A percentile compares a stretch with the other conserved stretches of the same genome.
Evolutionary conservation across 176 grass and related monocot genomes (phyloP).

Genomic region (Puccinellia tenuiflora): DNA sequence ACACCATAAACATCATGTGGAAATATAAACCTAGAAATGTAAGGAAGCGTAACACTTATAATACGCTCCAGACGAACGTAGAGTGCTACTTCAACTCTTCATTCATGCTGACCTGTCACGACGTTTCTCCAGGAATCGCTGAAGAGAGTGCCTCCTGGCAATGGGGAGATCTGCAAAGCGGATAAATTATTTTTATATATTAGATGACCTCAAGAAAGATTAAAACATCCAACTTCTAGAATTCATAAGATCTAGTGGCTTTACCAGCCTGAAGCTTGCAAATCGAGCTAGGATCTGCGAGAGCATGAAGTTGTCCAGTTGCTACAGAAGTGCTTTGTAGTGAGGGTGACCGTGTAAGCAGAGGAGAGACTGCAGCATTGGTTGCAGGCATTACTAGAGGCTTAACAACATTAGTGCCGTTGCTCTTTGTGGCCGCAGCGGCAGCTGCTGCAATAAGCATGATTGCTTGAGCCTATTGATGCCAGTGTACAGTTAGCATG

Average conservation of each 20-base stretch:
- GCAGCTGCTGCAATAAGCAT: conserved; percentile 89
- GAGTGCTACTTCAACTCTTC: background rate
- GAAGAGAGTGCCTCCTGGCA: conserved; percentile 92
- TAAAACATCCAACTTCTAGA: background rate
- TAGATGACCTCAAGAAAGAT: background rate
- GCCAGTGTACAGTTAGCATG: background rate
- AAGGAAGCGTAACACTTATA: background rate
- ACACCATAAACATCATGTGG: background rate
- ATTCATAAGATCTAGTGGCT: background rate
- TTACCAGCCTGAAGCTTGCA: conserved; percentile 91
- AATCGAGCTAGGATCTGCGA: conserved; percentile 43
- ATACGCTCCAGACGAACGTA: background rate
- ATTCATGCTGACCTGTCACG: conserved; percentile 70
- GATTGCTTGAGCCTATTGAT: conserved; percentile 78
- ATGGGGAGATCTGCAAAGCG: conserved; percentile 66
- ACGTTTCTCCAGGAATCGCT: conserved; percentile 90
- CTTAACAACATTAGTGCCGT: conserved; percentile 16
- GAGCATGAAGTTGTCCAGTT: conserved; percentile 41
- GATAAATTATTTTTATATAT: background rate
- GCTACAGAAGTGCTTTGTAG: conserved; percentile 70
- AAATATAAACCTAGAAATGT: background rate
- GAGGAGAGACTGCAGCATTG: conserved; percentile 30
- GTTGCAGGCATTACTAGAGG: conserved; percentile 21
- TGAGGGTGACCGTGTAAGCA: conserved; percentile 68
- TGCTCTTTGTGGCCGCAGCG: conserved; percentile 31